phyloP scores from a whole-genome alignment of 2,329 filamentous ascomycete species.

The Beauveria sp. region DNA sequence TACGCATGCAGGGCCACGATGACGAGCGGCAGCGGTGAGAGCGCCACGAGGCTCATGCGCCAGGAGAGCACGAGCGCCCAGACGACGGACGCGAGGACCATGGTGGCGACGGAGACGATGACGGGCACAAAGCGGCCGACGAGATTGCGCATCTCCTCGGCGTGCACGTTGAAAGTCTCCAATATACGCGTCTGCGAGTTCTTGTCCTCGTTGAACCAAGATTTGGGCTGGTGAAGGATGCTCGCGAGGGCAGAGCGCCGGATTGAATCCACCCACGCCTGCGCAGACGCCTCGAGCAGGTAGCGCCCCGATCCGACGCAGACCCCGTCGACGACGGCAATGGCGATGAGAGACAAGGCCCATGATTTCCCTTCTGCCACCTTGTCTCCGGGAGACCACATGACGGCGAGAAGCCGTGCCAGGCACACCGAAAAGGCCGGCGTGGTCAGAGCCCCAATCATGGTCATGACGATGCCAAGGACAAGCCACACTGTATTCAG shows the following conservation, averaged over 20 bases:
- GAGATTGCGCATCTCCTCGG: conserved; percentile 80
- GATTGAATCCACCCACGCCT: conserved; percentile 69
- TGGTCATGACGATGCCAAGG: conserved; percentile 45
- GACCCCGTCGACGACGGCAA: conserved; percentile 60
- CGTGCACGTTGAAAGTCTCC: conserved; percentile 69
- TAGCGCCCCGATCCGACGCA: conserved; percentile 62
- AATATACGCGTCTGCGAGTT: conserved; percentile 59
- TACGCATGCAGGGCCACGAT: conserved; percentile 59
- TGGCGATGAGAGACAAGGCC: conserved; percentile 59
- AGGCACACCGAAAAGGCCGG: conserved; percentile 73
- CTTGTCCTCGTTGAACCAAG: conserved; percentile 67
- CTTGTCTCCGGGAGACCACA: conserved; percentile 49
- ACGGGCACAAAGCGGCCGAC: conserved; percentile 70
- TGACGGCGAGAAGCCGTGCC: conserved; percentile 61
- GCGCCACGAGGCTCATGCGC: conserved; percentile 71
- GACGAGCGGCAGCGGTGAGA: conserved; percentile 61
- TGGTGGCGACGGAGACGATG: conserved; percentile 56
- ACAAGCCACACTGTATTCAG: conserved; percentile 48
- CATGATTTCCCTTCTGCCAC: conserved; percentile 51
- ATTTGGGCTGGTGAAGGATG: conserved; percentile 66
- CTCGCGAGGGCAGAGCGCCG: conserved; percentile 59
- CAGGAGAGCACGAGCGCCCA: conserved; percentile 73
- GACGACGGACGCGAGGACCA: conserved; percentile 59
- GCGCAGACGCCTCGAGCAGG: conserved; percentile 61
- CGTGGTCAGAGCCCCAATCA: conserved; percentile 58